Percentiles rank a stretch among this genome's conserved stretches.
phyloP scores from a whole-genome alignment of 2,329 filamentous ascomycete genomes.

The Aspergillus brunneoviolaceus region DNA sequence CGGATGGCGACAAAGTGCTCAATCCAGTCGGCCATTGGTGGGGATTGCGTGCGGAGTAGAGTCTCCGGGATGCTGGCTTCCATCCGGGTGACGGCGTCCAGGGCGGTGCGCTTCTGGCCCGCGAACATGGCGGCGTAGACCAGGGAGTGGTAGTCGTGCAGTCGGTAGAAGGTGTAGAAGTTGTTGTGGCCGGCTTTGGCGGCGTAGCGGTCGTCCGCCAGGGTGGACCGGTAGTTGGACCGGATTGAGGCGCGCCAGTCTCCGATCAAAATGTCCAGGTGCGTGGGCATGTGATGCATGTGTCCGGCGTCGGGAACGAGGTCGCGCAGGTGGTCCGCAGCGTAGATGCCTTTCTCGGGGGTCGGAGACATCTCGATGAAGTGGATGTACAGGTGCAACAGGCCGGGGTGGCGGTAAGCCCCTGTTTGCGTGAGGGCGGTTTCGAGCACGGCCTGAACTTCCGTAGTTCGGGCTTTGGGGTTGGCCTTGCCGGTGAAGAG shows the following conservation, averaged over 20 bases:
- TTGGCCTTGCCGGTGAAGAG: slow-evolving; percentile 57
- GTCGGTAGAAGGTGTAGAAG: slow-evolving; percentile 60
- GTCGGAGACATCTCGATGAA: slow-evolving; percentile 71
- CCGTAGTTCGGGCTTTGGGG: slow-evolving; percentile 54
- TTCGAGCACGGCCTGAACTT: slow-evolving; percentile 60
- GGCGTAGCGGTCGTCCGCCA: slow-evolving; percentile 67
- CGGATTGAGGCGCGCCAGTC: slow-evolving; percentile 66
- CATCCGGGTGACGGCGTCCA: slow-evolving; percentile 59
- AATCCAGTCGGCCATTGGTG: slow-evolving; percentile 77
- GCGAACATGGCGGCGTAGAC: slow-evolving; percentile 76
- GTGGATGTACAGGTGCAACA: slow-evolving; percentile 73
- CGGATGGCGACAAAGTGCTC: slow-evolving; percentile 67
- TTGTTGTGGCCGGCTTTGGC: slow-evolving; percentile 56
- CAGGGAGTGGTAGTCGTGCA: slow-evolving; percentile 36
- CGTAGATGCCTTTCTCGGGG: slow-evolving; percentile 61
- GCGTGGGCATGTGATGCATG: slow-evolving; percentile 72
- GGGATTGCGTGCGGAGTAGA: slow-evolving; percentile 62
- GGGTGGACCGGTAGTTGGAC: slow-evolving; percentile 65
- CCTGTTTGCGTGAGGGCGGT: slow-evolving; percentile 51
- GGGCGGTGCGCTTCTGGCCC: slow-evolving; percentile 60
- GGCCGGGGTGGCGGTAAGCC: slow-evolving; percentile 61
- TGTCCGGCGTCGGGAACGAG: slow-evolving; percentile 69
- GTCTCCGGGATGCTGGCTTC: slow-evolving; percentile 63
- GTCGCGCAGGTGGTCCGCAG: slow-evolving; percentile 61
- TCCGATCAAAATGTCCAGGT: slow-evolving; percentile 70